Evolutionary conservation across 768 basidiomycete genomes (phyloP).

Genomic region (Lactifluus echinatus): DNA sequence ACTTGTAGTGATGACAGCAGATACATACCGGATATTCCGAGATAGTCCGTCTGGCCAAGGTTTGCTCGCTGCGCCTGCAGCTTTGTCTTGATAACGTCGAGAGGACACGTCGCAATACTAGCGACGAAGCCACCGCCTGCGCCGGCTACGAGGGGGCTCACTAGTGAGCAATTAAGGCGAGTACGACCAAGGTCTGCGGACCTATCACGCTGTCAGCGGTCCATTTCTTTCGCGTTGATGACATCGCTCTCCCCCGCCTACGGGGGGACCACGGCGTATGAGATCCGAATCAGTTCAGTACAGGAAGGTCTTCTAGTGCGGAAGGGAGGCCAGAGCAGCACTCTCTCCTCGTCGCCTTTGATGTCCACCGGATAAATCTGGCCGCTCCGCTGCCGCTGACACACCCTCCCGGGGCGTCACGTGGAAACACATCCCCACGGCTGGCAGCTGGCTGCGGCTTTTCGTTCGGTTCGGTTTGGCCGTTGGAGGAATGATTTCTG

Average conservation of each 20-base stretch:
- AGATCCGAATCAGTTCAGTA: not conserved
- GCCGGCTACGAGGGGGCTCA: slow-evolving; percentile 50
- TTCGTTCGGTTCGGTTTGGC: too few species aligned
- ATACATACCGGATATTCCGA: slow-evolving; percentile 22
- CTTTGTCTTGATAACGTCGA: slow-evolving; percentile 97
- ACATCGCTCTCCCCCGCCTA: slow-evolving; percentile 62
- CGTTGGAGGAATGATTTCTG: too few species aligned
- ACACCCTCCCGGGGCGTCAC: not conserved
- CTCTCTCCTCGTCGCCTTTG: not conserved
- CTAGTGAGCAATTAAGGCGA: slow-evolving; percentile 1
- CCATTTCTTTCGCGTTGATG: slow-evolving; percentile 51
- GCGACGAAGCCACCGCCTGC: slow-evolving; percentile 92
- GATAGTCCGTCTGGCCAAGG: slow-evolving; percentile 61
- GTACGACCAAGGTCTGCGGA: slow-evolving; percentile 29
- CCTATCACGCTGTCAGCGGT: slow-evolving; percentile 78
- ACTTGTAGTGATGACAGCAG: not conserved
- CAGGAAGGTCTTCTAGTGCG: not conserved
- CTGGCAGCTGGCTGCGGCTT: too few species aligned
- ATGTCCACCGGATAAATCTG: not conserved
- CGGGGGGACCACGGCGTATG: slow-evolving; percentile 31
- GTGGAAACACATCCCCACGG: not conserved
- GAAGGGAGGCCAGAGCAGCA: not conserved
- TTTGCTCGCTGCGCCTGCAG: slow-evolving; percentile 85
- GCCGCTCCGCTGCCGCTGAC: not conserved
- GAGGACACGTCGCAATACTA: slow-evolving; percentile 89